A percentile compares a stretch with the other conserved stretches of the same genome.
phyloP scores from a whole-genome alignment of 2,329 filamentous ascomycete species.

The Pseudocercospora ulei region DNA sequence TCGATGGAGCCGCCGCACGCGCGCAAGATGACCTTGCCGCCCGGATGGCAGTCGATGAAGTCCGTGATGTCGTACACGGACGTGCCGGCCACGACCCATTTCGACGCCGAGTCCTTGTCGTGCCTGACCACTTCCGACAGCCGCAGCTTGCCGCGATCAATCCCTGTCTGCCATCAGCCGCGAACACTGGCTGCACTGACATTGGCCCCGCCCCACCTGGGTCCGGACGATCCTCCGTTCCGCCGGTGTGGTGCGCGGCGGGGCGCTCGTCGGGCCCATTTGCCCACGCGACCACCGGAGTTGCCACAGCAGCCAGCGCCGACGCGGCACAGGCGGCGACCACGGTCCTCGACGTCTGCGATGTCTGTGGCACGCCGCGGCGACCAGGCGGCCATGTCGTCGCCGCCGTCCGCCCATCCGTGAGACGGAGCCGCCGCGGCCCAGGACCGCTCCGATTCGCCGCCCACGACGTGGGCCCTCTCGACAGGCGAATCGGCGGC shows the following conservation, averaged over 20 bases:
- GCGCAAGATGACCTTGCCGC: slow-evolving; percentile 57
- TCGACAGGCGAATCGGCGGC: slow-evolving; percentile 13
- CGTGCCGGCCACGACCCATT: slow-evolving; percentile 56
- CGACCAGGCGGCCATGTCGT: slow-evolving; percentile 13
- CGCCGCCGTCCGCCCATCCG: slow-evolving; percentile 17
- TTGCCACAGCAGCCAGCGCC: slow-evolving; percentile 20
- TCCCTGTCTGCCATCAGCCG: not conserved
- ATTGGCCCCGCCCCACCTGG: too few relatives aligned
- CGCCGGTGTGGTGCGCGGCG: too few relatives aligned
- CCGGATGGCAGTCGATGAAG: slow-evolving; percentile 56
- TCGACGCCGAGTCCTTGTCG: slow-evolving; percentile 40
- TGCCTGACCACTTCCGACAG: slow-evolving; percentile 32
- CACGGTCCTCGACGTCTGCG: slow-evolving; percentile 20
- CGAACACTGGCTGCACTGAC: not conserved
- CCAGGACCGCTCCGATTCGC: slow-evolving; percentile 13
- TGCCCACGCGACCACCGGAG: slow-evolving; percentile 18
- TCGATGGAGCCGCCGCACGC: slow-evolving; percentile 57
- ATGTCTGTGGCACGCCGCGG: slow-evolving; percentile 15
- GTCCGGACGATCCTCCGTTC: too few relatives aligned
- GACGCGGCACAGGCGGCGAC: slow-evolving; percentile 20
- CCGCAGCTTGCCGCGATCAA: slow-evolving; percentile 15
- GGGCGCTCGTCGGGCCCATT: too few relatives aligned
- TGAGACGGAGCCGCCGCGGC: slow-evolving; percentile 14
- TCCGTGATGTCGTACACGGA: slow-evolving; percentile 63
- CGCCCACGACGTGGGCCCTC: slow-evolving; percentile 13